Base-by-base conservation (phyloP, 805 yeast genomes). In the Maudiozyma pseudohumilis region DNA sequence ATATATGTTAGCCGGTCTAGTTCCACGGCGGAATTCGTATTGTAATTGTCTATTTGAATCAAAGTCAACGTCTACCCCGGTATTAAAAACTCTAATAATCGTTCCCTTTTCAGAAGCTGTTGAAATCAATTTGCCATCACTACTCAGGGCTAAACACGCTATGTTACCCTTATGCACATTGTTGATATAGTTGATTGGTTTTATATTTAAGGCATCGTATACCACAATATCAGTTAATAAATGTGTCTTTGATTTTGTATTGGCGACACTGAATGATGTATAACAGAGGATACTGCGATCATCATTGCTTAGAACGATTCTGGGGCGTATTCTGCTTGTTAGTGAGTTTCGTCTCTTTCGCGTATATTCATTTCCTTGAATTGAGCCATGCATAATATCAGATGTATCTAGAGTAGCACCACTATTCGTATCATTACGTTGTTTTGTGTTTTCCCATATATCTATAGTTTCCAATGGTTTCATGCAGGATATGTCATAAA, bases 401-500 rank as follows among this genome's bases (percentile, higher is more conserved):
- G 31, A 15, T 37, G 13, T 16, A 11, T 13, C 22, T n/a, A 11
- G 6, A 19, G 17, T 29, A 27, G 21, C 16, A 38, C 34, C 17
- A 25, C 13, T 11, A 16, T 28, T 18, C 4, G 6, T n/a, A 5
- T n/a, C 12, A 16, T n/a, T 8, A 21, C n/a, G 24, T 20, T 11
- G n/a, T 21, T 26, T n/a, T 16, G 45, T 40, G 24, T 46, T 50
- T 37, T 48, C 57, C 50, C 50, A 44, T 7, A 55, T 45, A 23
- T 81, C 86, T 25, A 81, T 70, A 1, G 80, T 78, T 50, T 77
- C 82, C 29, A 89, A 56, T 19, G 88, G 70, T 51, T 83, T 77
- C 79, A 89, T 87, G 56, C 94, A 84, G 40, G 92, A 76, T 43
- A 89, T 80, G 58, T 89, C 96, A 63, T 89, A 92, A 33, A 89